A percentile compares a stretch with the other conserved stretches of the same genome.
These are phyloP conservation scores for Polytrichum formosum DNA, from an alignment of 225 moss, liverwort and hornwort genomes.

Conservation along the genomic window DNA sequence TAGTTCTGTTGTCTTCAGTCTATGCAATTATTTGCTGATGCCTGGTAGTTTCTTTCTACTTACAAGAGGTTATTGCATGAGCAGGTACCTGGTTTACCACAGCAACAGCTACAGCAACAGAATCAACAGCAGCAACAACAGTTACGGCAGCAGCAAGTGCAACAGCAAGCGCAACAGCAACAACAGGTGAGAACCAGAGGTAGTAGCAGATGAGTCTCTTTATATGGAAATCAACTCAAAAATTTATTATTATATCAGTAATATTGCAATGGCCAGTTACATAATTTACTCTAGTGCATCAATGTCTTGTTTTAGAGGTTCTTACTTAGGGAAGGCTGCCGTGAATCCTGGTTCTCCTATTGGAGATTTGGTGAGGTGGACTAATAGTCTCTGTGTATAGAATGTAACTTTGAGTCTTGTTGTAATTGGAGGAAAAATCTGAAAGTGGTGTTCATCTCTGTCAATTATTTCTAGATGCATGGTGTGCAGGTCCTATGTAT, in stretches of 20 bases:
- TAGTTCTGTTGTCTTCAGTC: not conserved
- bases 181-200: slow-evolving; percentile 20
- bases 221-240: not conserved
- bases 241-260: not conserved
- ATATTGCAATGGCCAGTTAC: not conserved
- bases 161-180: slow-evolving; percentile 30
- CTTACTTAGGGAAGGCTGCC: not conserved
- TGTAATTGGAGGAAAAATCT: not conserved
- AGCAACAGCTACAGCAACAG: slow-evolving; percentile 17
- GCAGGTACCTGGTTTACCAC: slow-evolving; percentile 38
- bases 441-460: no score
- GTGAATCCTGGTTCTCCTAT: no score
- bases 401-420: not conserved
- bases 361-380: not conserved
- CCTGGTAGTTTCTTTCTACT: not conserved
- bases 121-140: not conserved
- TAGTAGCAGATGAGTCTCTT: slow-evolving; percentile 26
- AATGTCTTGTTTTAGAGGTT: not conserved
- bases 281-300: not conserved
- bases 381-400: no score
- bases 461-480: not conserved
- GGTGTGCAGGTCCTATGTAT: not conserved
- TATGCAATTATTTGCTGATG: not conserved
- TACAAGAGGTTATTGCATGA: slow-evolving; percentile 6
- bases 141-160: slow-evolving; percentile 1